Base-by-base conservation (phyloP, 148 eudicot species). In the Amaranthus palmeri region DNA sequence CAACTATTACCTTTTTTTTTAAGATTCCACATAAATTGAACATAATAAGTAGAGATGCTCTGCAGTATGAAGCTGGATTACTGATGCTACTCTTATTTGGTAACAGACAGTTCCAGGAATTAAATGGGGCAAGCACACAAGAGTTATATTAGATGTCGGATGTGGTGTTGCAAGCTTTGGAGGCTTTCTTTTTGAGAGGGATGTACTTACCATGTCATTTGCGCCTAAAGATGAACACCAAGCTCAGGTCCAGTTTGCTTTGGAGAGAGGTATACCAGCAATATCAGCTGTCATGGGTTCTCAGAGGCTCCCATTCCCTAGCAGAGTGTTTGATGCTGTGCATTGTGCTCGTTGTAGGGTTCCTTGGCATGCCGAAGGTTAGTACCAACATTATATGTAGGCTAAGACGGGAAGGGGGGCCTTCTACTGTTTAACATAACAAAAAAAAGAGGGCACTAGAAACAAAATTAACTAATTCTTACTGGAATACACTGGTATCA, bases 141-240 rank as follows among this genome's bases (percentile, higher is more conserved):
- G 97, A 83, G 90, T 86, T 4, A 80, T 90, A 57, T 76, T 92
- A 12, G 97, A 92, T 66, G 96, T 92, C 46, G 97, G 97, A 45
- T 86, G 93, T 71, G 96, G 97, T 40, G 96, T 92, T 53, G 97
- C 97, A 4, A 92, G 96, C 77, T 90, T 92, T 58, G 96, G 96
- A 1, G 97, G 97, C 12, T 92, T 57, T 66, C 86, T 92, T 14
- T 90, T 92, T 57, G 93, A 92, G 1, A 88, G 84, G 74, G 90
- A 90, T 61, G 97, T 88, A 65, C 88, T 90, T 7, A 77, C 97
- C 8, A 86, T 90, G 86, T 90, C 97, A 45, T 85, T 92, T 72
- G 97, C 93, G 7, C 96, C 96, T 4, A 92, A 92, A 81, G 97
- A 92, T 73, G 93, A 92, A 76, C 93, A 90, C 51, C 92, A 86